Conservation (phyloP, 805 yeast species). For the Saturnispora ahearnii region DNA sequence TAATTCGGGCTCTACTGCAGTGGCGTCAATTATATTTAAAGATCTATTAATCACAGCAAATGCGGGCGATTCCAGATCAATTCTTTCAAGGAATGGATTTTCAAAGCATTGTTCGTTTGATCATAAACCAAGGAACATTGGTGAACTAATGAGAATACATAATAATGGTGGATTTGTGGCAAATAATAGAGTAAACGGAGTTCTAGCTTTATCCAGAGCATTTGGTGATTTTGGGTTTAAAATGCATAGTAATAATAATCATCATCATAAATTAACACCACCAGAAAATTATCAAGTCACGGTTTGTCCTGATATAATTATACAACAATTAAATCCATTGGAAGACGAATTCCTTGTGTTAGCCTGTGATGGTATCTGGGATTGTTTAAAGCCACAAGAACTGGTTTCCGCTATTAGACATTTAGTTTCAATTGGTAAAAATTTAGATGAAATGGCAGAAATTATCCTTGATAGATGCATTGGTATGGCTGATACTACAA, state of each 20-base stretch:
- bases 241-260: constrained; percentile 20
- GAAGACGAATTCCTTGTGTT: constrained; percentile 70
- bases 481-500: constrained; percentile 59
- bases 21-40: constrained; percentile 37
- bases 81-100: constrained; percentile 43
- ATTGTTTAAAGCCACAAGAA: constrained; percentile 50
- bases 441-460: constrained; percentile 49
- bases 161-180: constrained; percentile 53
- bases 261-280: constrained; percentile 23
- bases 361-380: constrained; percentile 86
- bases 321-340: constrained; percentile 35
- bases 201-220: constrained; percentile 48
- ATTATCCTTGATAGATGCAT: constrained; percentile 56
- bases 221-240: constrained; percentile 61
- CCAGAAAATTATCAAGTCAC: constrained; percentile 75
- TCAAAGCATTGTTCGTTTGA: constrained; percentile 59
- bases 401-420: constrained; percentile 47
- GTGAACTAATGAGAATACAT: constrained; percentile 48
- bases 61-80: constrained; percentile 69
- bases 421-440: constrained; percentile 48
- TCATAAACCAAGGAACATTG: constrained; percentile 51
- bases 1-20: constrained; percentile 46
- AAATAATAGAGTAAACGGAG: constrained; percentile 52
- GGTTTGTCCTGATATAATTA: constrained; percentile 66
- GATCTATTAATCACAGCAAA: constrained; percentile 49